Conservation (phyloP, 768 basidiomycete genomes). For the Fistulinella prunicolor region DNA sequence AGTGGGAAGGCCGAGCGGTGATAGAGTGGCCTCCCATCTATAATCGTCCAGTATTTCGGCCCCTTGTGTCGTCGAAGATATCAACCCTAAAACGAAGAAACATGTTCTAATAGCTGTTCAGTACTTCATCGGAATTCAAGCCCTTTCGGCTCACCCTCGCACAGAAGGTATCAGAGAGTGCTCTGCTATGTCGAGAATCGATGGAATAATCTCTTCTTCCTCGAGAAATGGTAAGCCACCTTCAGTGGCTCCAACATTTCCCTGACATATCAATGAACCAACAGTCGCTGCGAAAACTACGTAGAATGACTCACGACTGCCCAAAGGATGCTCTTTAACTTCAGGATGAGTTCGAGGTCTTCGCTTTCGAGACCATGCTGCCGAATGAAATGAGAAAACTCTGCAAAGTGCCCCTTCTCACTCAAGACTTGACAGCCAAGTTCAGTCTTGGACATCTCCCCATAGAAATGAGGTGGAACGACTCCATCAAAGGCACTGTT, state of each 20-base stretch:
- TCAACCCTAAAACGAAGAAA: conserved; percentile 91
- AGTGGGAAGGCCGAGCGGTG: conserved; percentile 81
- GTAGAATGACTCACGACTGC: conserved; percentile 72
- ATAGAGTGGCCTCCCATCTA: conserved; percentile 88
- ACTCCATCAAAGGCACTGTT: conserved; percentile 76
- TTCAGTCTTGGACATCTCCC: conserved; percentile 95
- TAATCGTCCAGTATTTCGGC: conserved; percentile 92
- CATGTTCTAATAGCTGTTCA: conserved; percentile 66
- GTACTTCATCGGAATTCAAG: not conserved
- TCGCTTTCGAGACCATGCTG: conserved; percentile 81
- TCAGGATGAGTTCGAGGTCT: conserved; percentile 80
- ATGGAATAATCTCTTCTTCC: conserved; percentile 90
- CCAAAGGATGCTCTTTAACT: conserved; percentile 95
- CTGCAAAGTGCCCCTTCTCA: conserved; percentile 87
- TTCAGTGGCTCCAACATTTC: conserved; percentile 88
- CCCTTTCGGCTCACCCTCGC: conserved; percentile 69
- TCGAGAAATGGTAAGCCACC: conserved; percentile 94
- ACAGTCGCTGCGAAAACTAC: not conserved
- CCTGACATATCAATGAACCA: conserved; percentile 45
- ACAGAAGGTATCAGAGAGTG: conserved; percentile 87
- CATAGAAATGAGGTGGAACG: conserved; percentile 95
- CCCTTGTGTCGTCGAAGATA: conserved; percentile 89
- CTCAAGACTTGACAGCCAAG: conserved; percentile 89
- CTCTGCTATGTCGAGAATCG: conserved; percentile 88
- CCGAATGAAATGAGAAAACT: conserved; percentile 88